phyloP scores from a whole-genome alignment of 495 filamentous ascomycete species.

The Daldinia loculata region DNA sequence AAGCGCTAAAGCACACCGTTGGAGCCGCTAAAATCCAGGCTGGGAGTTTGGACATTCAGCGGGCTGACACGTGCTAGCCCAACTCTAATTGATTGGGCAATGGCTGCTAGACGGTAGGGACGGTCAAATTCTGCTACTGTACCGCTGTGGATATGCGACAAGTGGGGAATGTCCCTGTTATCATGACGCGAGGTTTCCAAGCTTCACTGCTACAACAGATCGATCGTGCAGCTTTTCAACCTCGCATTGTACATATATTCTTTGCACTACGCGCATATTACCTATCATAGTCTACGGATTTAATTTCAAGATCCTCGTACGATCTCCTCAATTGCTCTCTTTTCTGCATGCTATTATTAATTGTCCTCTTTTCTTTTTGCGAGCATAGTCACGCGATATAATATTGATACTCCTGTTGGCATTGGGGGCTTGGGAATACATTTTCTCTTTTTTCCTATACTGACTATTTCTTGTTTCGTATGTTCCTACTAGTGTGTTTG shows the following conservation, averaged over 20 bases:
- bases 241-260: constrained; percentile 15
- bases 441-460: constrained; percentile 10
- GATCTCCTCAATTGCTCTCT: constrained; percentile 8
- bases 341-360: constrained; percentile 18
- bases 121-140: constrained; percentile 1
- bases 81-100: constrained; percentile 37
- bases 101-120: constrained; percentile 7
- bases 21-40: constrained; percentile 27
- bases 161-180: constrained; percentile 23
- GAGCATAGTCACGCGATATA: constrained; percentile 11
- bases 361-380: constrained; percentile 6
- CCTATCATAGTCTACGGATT: not conserved
- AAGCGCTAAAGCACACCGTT: constrained; percentile 16
- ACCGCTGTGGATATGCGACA: constrained; percentile 8
- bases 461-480: constrained; percentile 18
- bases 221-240: constrained; percentile 9
- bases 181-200: constrained; percentile 29
- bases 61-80: constrained; percentile 31
- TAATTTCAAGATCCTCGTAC: constrained; percentile 3
- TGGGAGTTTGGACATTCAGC: constrained; percentile 11
- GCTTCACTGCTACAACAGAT: constrained; percentile 15
- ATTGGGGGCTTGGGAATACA: constrained; percentile 14
- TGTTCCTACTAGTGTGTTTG: constrained; percentile 13
- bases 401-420: not conserved
- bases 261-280: constrained; percentile 5